Evolutionary conservation across 768 basidiomycete genomes (phyloP), one percentile per base, ranked within the genome.

Genomic region (Tephrocybe sp.): DNA sequence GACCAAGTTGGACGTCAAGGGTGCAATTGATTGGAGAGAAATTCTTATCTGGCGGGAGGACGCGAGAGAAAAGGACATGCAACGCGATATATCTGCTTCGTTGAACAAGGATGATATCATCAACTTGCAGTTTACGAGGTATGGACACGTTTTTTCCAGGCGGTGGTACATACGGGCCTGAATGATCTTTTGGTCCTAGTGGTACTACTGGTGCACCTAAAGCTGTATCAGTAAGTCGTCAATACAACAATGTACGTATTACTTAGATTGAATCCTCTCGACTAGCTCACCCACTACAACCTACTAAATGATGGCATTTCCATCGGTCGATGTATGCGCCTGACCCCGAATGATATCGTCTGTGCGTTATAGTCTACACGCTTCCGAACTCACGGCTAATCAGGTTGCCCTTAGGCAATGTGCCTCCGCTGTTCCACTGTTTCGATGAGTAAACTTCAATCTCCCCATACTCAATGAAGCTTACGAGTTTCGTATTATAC

Each of bases 111-210:
- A 89, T 50, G 90, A 93, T 24, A 74, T 91, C 4, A 83, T 91
- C 42, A 93, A 90, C 60, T 59, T 93, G 51, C 90, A 93, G 61
- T 93, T 92, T 61, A 93, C 90, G 26, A 92, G 89, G 88, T 88
- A 54, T 10, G 66, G 46, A 25, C 28, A 5, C 11, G 28, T 24
- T 24, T 24, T 10, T 28, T 53, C 21, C 42, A 17, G 48, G 21
- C 32, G 9, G 8, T 20, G 24, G 23, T 37, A 24, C n/a, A 39
- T 1, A 23, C 18, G 25, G 18, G 11, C 14, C n/a, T 39, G 2
- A 17, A 18, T 54, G 14, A 53, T 28, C 17, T 40, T 8, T 25
- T 48, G 46, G 20, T 38, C 44, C 39, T 55, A 91, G 90, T 58
- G 89, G 89, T 3, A 91, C 91, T 9, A 91, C 90, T 2, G 90